phyloP scores from a whole-genome alignment of 2,329 filamentous ascomycete species.

The Stemphylium lycopersici region DNA sequence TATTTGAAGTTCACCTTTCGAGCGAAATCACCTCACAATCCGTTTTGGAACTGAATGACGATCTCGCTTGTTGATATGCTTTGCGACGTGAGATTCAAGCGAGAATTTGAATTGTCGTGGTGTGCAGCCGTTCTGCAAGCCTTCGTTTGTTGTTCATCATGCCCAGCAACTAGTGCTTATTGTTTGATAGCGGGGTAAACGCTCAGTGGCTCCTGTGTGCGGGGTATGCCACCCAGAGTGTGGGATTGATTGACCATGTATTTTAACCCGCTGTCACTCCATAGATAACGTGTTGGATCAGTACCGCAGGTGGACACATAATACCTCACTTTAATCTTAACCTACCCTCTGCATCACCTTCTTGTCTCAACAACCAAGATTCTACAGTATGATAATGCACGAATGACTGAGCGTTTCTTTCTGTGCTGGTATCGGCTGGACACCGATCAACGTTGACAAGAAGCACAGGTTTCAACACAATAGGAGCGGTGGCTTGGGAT shows the following conservation, averaged over 20 bases:
- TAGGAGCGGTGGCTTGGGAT: too few relatives aligned
- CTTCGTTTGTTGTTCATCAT: background rate
- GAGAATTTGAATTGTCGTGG: background rate
- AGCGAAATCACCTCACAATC: background rate
- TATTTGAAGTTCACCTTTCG: background rate
- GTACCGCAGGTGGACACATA: background rate
- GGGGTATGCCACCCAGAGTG: background rate
- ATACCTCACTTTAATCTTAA: background rate
- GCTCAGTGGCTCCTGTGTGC: background rate
- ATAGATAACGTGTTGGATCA: background rate
- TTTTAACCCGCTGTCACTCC: background rate
- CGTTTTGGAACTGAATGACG: background rate
- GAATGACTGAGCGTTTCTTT: too few relatives aligned
- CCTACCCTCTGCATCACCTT: background rate
- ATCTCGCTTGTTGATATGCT: background rate
- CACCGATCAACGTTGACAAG: too few relatives aligned
- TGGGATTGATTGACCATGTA: background rate
- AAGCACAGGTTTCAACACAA: too few relatives aligned
- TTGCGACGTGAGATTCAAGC: background rate
- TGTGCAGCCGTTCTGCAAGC: background rate
- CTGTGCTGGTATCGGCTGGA: too few relatives aligned
- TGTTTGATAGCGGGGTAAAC: background rate
- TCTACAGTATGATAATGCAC: too few relatives aligned
- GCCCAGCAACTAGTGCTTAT: background rate
- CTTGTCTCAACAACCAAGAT: background rate